phyloP scores from a whole-genome alignment of 2,329 filamentous ascomycete species.

The Fusarium xyrophilum region DNA sequence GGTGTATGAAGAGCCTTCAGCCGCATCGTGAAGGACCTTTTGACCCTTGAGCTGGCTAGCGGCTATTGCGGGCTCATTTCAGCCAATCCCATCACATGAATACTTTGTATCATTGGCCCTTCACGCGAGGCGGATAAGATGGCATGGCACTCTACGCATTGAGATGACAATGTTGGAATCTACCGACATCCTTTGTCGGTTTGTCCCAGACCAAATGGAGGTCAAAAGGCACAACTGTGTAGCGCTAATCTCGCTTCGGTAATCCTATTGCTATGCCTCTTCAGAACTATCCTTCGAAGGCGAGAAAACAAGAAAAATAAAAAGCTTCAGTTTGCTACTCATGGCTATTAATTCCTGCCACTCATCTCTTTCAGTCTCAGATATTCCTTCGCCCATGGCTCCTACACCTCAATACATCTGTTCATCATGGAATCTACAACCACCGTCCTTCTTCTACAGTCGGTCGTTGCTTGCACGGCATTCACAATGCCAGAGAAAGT shows the following conservation, averaged over 20 bases:
- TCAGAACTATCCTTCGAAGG: not conserved
- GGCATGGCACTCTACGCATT: not conserved
- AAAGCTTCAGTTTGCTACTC: not conserved
- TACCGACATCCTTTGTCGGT: not conserved
- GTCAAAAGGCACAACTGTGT: not conserved
- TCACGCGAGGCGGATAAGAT: not conserved
- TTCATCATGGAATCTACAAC: not conserved
- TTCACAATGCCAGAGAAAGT: not conserved
- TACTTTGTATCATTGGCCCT: not conserved
- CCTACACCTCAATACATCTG: not conserved
- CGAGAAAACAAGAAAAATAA: not conserved
- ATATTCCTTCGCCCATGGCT: not conserved
- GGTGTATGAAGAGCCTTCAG: not conserved
- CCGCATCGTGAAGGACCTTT: not conserved
- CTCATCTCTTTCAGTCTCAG: not conserved
- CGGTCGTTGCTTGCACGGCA: not conserved
- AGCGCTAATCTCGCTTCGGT: not conserved
- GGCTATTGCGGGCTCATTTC: not conserved
- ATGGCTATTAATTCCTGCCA: not conserved
- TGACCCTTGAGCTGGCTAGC: not conserved
- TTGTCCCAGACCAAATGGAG: not conserved
- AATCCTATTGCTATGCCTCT: fast-evolving
- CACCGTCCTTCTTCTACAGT: not conserved
- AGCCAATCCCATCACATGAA: not conserved
- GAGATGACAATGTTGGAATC: not conserved